Base-by-base conservation (phyloP, 1,139 yeast genomes). In the Saccharomyces pastorianus region DNA sequence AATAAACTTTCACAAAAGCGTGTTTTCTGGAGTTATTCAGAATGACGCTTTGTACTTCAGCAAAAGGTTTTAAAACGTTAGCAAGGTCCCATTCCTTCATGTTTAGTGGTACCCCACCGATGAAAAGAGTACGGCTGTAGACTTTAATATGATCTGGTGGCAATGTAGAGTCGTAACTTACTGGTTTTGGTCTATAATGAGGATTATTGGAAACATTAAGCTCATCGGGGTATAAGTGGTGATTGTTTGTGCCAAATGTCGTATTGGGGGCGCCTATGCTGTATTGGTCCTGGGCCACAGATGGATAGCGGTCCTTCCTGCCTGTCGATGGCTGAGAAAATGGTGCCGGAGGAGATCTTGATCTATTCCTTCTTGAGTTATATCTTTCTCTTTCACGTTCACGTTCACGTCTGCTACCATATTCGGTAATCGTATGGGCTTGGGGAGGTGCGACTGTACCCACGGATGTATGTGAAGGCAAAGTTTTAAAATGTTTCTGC, bases 1-100 rank as follows among this genome's bases (percentile, higher is more conserved):
- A 88, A 68, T 87, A 89, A n/a, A 91, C 95, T 71, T 93, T 93
- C 52, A 91, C 96, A 68, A 93, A 93, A 0, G 98, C 99, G 72
- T 93, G 98, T 64, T 87, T 88, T 73, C 96, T 84, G 63, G 89
- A 96, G 61, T 83, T 81, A 73, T 91, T 89, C 65, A 90, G 75
- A 53, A 91, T 88, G 44, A 89, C 87, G 58, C 96, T 85, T 73
- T 93, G 99, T 26, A 91, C 96, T 65, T 87, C 95, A n/a, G 95
- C 97, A 68, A 76, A 87, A n/a, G 96, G 96, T 66, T 85, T 81
- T 63, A 93, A 78, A 9, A 81, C 80, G 28, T 78, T 74, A 2
- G 85, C 80, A 50, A 93, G 76, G 54, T 84, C 86, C 56, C 76
- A 73, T 64, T 91, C 95, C 60, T 81, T 84, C 91, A 89, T 90